A percentile compares a stretch with the other conserved stretches of the same genome.
These are phyloP conservation scores for Colletotrichum sp. DNA, from an alignment of 2,329 filamentous ascomycete species.

Conservation along the genomic window DNA sequence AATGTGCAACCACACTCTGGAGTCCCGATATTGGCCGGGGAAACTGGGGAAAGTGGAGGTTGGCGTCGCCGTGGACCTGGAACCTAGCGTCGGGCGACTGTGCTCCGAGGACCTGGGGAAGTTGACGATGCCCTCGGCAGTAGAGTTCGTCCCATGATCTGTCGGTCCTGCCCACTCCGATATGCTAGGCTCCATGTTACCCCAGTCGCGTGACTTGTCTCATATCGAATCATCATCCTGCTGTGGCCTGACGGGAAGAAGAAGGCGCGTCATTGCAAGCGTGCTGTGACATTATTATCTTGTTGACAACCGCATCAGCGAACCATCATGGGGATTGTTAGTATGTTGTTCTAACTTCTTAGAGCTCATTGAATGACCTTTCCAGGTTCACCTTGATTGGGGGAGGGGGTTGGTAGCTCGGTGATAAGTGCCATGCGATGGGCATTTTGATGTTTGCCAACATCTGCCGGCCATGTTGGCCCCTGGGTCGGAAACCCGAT, in stretches of 20 bases:
- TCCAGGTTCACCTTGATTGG: background rate
- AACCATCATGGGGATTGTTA: background rate
- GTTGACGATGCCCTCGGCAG: background rate
- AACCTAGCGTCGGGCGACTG: background rate
- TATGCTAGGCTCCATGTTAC: background rate
- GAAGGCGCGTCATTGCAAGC: background rate
- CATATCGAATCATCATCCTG: background rate
- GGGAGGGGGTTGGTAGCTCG: too few relatives aligned
- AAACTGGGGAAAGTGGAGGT: conserved; percentile 1
- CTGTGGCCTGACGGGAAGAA: background rate
- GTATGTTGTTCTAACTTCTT: background rate
- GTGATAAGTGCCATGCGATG: background rate
- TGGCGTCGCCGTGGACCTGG: background rate
- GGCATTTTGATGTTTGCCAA: background rate
- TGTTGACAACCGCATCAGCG: background rate
- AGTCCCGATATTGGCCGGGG: background rate
- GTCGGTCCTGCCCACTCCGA: background rate
- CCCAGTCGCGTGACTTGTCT: background rate
- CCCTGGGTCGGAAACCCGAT: background rate
- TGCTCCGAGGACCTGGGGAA: background rate
- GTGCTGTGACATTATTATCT: background rate
- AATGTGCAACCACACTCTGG: background rate
- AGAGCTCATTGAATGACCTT: background rate
- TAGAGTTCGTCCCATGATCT: background rate
- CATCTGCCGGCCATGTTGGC: background rate